Percentiles rank a stretch among this genome's conserved stretches.
Evolutionary conservation across 768 basidiomycete genomes (phyloP).

Genomic region (Boletus insuetus): DNA sequence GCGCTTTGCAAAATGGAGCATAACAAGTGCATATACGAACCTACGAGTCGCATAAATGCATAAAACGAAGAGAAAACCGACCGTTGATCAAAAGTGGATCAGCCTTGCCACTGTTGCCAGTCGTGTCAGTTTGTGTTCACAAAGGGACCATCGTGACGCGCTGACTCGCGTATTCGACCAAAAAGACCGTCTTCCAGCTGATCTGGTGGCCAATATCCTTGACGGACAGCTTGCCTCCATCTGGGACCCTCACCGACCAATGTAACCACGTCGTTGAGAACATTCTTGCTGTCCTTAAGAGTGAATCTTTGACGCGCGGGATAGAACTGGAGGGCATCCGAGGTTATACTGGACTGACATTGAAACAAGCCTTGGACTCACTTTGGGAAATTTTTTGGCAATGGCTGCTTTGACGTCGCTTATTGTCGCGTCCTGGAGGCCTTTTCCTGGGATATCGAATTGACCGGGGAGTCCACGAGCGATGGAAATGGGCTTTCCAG

Average conservation of each 20-base stretch:
- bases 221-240: conserved; percentile 65
- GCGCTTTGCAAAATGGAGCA: conserved; percentile 89
- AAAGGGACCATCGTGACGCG: neutral
- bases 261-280: conserved; percentile 60
- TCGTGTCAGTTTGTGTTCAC: conserved; percentile 1
- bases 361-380: conserved; percentile 11
- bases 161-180: conserved; percentile 87
- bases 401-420: conserved; percentile 68
- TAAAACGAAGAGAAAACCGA: conserved; percentile 29
- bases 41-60: conserved; percentile 33
- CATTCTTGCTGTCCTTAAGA: conserved; percentile 56
- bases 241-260: conserved; percentile 55
- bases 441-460: conserved; percentile 46
- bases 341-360: neutral
- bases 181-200: conserved; percentile 83
- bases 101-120: conserved; percentile 56
- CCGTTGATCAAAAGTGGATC: conserved; percentile 91
- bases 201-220: conserved; percentile 94
- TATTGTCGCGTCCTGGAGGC: conserved; percentile 51
- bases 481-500: conserved; percentile 44
- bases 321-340: conserved; percentile 51
- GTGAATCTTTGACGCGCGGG: conserved; percentile 71
- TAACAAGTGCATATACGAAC: conserved; percentile 68
- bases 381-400: conserved; percentile 50
- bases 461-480: conserved; percentile 51